phyloP scores from a whole-genome alignment of 148 eudicot genomes.

The Selenicereus undatus region DNA sequence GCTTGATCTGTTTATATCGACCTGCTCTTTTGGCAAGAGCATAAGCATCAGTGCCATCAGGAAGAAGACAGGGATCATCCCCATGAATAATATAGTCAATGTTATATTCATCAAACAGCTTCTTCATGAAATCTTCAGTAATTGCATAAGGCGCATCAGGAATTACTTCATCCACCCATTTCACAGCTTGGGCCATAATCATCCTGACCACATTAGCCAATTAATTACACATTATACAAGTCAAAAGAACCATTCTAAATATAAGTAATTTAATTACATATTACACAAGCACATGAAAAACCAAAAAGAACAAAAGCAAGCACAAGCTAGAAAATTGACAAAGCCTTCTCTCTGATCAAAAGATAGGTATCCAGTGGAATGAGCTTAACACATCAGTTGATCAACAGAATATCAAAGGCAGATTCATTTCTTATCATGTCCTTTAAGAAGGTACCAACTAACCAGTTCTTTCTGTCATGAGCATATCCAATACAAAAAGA shows the following conservation, averaged over 20 bases:
- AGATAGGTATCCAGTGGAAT: neutral
- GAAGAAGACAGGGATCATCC: conserved; percentile 95
- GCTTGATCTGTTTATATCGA: conserved; percentile 95
- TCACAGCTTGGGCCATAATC: conserved; percentile 92
- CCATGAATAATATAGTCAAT: conserved; percentile 97
- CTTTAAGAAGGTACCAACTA: too few relatives aligned
- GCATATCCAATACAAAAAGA: neutral
- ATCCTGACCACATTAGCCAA: conserved; percentile 38
- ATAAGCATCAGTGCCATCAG: conserved; percentile 96
- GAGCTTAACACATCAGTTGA: neutral
- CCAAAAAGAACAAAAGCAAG: neutral
- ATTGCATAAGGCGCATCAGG: conserved; percentile 99
- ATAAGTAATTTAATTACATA: neutral
- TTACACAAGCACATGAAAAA: neutral
- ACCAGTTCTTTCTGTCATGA: neutral
- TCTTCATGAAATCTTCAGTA: conserved; percentile 92
- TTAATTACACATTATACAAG: neutral
- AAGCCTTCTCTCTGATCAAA: neutral
- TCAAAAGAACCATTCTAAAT: too few relatives aligned
- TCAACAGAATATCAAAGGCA: neutral
- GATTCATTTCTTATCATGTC: neutral
- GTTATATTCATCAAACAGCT: conserved; percentile 74
- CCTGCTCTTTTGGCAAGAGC: conserved; percentile 97
- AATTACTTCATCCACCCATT: conserved; percentile 98
- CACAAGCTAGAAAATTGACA: neutral